Evolutionary conservation across 768 basidiomycete genomes (phyloP).

Genomic region (Tulasnella sp.): DNA sequence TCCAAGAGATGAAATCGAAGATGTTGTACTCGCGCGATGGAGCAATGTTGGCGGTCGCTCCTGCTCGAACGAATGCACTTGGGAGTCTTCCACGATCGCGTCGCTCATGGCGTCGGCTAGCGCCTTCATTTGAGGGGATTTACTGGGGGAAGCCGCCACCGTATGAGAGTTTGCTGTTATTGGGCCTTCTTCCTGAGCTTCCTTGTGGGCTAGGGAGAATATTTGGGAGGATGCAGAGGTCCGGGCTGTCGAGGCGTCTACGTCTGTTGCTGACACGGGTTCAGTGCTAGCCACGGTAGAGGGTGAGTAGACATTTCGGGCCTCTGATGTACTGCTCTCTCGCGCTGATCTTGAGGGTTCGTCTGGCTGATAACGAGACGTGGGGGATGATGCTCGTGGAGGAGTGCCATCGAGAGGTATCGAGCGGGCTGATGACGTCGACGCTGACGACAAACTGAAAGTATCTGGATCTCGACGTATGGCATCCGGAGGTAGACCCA

Average conservation of each 20-base stretch:
- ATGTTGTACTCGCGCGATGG: constrained; percentile 16
- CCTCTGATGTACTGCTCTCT: too few species aligned
- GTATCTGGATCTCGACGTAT: too few species aligned
- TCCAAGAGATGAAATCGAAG: constrained; percentile 15
- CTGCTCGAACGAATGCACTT: neutral
- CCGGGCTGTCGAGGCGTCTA: neutral
- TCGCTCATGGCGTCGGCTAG: neutral
- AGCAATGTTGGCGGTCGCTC: neutral
- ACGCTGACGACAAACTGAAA: too few species aligned
- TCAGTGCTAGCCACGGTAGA: too few species aligned
- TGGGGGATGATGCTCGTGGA: too few species aligned
- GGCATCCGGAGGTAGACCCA: too few species aligned
- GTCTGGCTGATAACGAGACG: too few species aligned
- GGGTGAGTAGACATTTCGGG: too few species aligned
- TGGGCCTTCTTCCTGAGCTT: neutral
- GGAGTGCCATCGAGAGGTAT: too few species aligned
- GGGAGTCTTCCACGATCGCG: neutral
- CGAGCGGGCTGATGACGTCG: too few species aligned
- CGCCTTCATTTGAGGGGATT: neutral
- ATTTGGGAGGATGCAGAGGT: constrained; percentile 4
- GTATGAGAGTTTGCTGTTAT: neutral
- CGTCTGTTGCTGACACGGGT: too few species aligned
- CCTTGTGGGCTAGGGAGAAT: neutral
- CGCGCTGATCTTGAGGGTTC: too few species aligned
- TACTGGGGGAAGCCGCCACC: neutral